Evolutionary conservation across 1,284 basidiomycete species (phyloP).

Genomic region (Stygiomarasmius scandens): DNA sequence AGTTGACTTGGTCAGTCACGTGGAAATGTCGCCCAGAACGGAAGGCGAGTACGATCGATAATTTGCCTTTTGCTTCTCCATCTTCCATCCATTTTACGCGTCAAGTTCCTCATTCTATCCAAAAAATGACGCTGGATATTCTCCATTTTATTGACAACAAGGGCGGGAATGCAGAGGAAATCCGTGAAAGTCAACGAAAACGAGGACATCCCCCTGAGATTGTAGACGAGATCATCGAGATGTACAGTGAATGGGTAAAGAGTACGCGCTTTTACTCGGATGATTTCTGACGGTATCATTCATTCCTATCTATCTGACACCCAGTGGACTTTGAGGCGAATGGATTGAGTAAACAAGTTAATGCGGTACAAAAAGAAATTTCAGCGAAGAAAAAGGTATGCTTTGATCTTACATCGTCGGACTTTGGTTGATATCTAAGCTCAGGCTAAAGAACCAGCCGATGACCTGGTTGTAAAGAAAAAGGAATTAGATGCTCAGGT

Average conservation of each 20-base stretch:
- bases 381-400: constrained; percentile 89
- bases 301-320: constrained; percentile 6
- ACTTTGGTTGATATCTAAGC: not conserved
- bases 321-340: constrained; percentile 87
- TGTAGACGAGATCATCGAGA: constrained; percentile 91
- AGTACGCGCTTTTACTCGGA: constrained; percentile 53
- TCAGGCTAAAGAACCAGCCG: constrained; percentile 89
- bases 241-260: constrained; percentile 93
- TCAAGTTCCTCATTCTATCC: not conserved
- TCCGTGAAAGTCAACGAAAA: constrained; percentile 92
- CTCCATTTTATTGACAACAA: constrained; percentile 81
- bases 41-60: too few relatives aligned
- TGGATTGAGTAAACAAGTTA: constrained; percentile 80
- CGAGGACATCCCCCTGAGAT: constrained; percentile 87
- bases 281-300: not conserved
- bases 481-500: constrained; percentile 80
- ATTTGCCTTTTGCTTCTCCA: too few relatives aligned
- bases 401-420: constrained; percentile 1
- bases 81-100: not conserved
- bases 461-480: constrained; percentile 84
- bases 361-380: constrained; percentile 93
- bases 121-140: constrained; percentile 74
- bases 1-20: too few relatives aligned
- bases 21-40: too few relatives aligned
- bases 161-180: constrained; percentile 93